Conservation (phyloP, 2,329 filamentous ascomycete genomes). For the Curvularia sp. region DNA sequence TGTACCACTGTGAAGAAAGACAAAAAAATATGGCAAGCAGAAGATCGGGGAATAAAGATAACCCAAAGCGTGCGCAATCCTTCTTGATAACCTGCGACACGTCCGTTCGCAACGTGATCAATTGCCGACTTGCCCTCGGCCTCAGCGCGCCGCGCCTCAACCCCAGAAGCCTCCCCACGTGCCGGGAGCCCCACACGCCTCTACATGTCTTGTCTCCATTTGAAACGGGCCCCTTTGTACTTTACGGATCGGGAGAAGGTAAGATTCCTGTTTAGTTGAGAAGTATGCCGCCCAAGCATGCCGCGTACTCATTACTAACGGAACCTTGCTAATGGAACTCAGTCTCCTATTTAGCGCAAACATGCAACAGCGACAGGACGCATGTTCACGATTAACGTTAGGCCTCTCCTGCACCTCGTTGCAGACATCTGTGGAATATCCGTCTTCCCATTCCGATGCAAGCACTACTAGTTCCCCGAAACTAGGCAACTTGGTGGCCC, state of each 20-base stretch:
- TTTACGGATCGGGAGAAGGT: too few relatives aligned
- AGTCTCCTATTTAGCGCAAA: not conserved
- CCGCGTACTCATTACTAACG: not conserved
- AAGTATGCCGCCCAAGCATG: too few relatives aligned
- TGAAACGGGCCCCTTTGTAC: conserved; percentile 1
- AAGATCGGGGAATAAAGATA: conserved; percentile 1
- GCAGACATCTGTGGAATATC: not conserved
- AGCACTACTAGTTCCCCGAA: not conserved
- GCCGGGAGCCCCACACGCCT: conserved; percentile 27
- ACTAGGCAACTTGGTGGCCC: not conserved
- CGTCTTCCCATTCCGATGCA: not conserved
- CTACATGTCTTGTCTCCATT: not conserved
- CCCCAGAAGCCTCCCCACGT: conserved; percentile 16
- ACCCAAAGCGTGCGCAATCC: conserved; percentile 10
- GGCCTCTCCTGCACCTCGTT: too few relatives aligned
- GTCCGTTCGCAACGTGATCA: conserved; percentile 32
- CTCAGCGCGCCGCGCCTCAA: conserved; percentile 18
- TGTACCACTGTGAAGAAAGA: not conserved
- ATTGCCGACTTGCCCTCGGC: conserved; percentile 39
- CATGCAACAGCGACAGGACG: not conserved
- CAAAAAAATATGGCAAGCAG: conserved; percentile 1
- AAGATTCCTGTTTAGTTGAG: not conserved
- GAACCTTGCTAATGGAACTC: not conserved
- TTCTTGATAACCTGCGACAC: conserved; percentile 22
- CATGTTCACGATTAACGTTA: not conserved